These are phyloP conservation scores for Cenchrus fungigraminus DNA, from an alignment of 176 grass and related monocot species.

Conservation along the genomic window DNA sequence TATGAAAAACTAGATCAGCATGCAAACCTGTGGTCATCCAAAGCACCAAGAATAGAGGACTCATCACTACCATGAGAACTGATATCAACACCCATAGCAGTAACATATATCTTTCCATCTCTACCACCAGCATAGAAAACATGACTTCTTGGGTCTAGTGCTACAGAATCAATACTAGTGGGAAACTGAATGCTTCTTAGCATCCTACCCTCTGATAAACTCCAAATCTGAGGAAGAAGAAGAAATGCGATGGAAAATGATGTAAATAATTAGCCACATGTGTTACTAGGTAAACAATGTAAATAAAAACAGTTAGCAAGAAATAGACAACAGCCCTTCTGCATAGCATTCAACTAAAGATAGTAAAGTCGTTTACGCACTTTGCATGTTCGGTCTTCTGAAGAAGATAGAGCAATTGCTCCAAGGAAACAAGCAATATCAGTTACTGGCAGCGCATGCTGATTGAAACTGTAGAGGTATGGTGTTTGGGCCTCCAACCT, in stretches of 20 bases:
- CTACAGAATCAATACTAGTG: slow-evolving; percentile 58
- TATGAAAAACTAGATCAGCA: slow-evolving; percentile 32
- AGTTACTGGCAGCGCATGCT: slow-evolving; percentile 68
- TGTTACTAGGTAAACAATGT: background rate
- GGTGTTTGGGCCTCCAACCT: slow-evolving; percentile 46
- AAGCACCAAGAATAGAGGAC: slow-evolving; percentile 58
- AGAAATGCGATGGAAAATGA: slow-evolving; percentile 5
- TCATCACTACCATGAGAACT: slow-evolving; percentile 47
- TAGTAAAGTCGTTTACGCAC: slow-evolving; percentile 39
- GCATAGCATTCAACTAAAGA: slow-evolving; percentile 15
- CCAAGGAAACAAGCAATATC: slow-evolving; percentile 74
- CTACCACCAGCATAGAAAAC: slow-evolving; percentile 87
- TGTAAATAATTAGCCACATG: slow-evolving; percentile 15
- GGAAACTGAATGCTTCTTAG: slow-evolving; percentile 77
- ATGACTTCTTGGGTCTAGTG: slow-evolving; percentile 73
- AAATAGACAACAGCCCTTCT: background rate
- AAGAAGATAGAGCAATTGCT: slow-evolving; percentile 78
- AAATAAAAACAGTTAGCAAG: slow-evolving; percentile 20
- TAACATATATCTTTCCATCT: slow-evolving; percentile 97
- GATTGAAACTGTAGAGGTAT: slow-evolving; percentile 72
- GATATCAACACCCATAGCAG: slow-evolving; percentile 69
- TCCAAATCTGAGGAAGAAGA: slow-evolving; percentile 65
- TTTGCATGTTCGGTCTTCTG: slow-evolving; percentile 90
- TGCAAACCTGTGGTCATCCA: slow-evolving; percentile 74
- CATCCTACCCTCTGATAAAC: slow-evolving; percentile 70